Percentiles rank a stretch among this genome's conserved stretches.
phyloP scores from a whole-genome alignment of 1,139 yeast genomes.

The Diutina rugosa region DNA sequence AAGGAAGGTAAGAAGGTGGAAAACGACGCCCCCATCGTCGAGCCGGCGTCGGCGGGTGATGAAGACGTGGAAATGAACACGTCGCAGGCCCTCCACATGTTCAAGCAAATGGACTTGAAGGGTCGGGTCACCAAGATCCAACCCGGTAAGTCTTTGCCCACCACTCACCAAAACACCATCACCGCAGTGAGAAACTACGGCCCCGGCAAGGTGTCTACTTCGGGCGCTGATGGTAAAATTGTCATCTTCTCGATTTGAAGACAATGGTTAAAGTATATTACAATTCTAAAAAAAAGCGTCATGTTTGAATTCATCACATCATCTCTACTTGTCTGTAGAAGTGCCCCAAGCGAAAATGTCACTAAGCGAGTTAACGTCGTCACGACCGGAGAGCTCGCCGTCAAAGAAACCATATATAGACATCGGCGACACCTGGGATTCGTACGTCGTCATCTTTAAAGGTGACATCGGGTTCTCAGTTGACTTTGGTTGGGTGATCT shows the following conservation, averaged over 20 bases:
- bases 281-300: not conserved
- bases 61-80: slow-evolving; percentile 53
- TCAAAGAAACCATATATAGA: not conserved
- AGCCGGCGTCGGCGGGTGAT: slow-evolving; percentile 14
- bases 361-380: not conserved
- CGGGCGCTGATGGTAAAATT: slow-evolving; percentile 79
- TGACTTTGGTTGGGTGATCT: too few relatives aligned
- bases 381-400: not conserved
- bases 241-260: slow-evolving; percentile 38
- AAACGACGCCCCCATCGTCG: slow-evolving; percentile 17
- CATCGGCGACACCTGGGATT: not conserved
- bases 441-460: not conserved
- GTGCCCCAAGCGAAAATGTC: not conserved
- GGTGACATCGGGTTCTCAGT: not conserved
- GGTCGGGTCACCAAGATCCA: slow-evolving; percentile 50
- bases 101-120: slow-evolving; percentile 34
- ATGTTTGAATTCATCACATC: not conserved
- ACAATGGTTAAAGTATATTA: not conserved
- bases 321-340: not conserved
- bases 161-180: slow-evolving; percentile 89
- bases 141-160: slow-evolving; percentile 41
- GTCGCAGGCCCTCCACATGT: slow-evolving; percentile 86
- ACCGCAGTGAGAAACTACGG: slow-evolving; percentile 57
- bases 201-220: slow-evolving; percentile 23
- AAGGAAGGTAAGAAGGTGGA: slow-evolving; percentile 33